Base-by-base conservation (phyloP, 2,329 filamentous ascomycete genomes). In the Talaromyces sp. region DNA sequence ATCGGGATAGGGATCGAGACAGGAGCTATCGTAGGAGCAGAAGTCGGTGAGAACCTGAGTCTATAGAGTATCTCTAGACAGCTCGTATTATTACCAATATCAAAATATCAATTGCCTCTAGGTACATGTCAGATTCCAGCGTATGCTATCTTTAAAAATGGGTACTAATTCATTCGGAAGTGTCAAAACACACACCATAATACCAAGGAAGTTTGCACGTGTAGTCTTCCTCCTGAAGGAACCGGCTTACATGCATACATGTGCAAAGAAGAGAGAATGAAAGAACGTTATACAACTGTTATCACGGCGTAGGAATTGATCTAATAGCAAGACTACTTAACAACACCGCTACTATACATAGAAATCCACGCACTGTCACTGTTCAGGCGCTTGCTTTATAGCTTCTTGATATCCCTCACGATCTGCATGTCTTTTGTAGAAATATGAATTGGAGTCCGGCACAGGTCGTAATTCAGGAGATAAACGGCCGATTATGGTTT, bases 361-460 rank as follows among this genome's bases (percentile, higher is more conserved):
- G 12, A n/a, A n/a, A 2, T 6, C 5, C 7, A n/a, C 17, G 35
- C 35, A 38, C 12, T 38, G 32, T 38, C 35, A 38, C n/a, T 8
- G 17, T n/a, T n/a, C 9, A 10, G 43, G n/a, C 43, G 19, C 43
- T 24, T 46, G 43, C 48, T 29, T 52, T 9, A 71, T 56, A 14
- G 68, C 70, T 54, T 70, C 83, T 69, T 88, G 86, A 79, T 92
- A 96, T 14, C 90, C 90, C 60, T 88, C 86, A 75, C 97, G 92
- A 73, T 96, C 91, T 50, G 87, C 85, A 78, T 97, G 93, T 75
- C 88, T 90, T 80, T 94, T 94, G 80, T 96, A 97, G 74, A 85
- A 87, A 62, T 77, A 77, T 6, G 75, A 79, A 43, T 77, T 77
- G 38, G 80, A 62, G 24, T 76, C 29, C 76, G 31, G 77, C 77